A percentile compares a stretch with the other conserved stretches of the same genome.
These are phyloP conservation scores for Rosa lucieae DNA, from an alignment of 306 rosid genomes.

Conservation along the genomic window DNA sequence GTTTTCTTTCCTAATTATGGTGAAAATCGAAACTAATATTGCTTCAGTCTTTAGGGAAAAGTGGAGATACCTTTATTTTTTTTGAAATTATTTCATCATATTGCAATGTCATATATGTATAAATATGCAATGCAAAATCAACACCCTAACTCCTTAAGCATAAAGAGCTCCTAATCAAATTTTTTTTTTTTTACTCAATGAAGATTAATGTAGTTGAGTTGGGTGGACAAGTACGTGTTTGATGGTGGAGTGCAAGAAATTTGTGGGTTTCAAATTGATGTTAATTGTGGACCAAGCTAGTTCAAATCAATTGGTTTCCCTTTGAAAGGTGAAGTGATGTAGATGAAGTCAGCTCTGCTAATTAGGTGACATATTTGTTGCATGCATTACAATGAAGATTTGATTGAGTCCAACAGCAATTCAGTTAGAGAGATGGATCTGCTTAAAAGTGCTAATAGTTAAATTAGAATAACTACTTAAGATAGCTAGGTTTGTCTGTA, in stretches of 20 bases:
- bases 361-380: slow-evolving; percentile 4
- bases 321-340: slow-evolving; percentile 18
- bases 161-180: neutral
- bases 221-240: neutral
- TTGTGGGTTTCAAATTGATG: neutral
- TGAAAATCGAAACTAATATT: neutral
- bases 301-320: neutral
- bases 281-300: neutral
- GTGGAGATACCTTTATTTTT: neutral
- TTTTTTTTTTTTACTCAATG: neutral
- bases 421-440: slow-evolving; percentile 35
- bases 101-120: neutral
- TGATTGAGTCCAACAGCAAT: slow-evolving; percentile 49
- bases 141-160: neutral
- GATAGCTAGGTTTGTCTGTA: neutral
- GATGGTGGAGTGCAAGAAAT: slow-evolving; percentile 9
- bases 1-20: neutral
- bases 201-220: neutral
- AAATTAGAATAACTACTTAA: neutral
- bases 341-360: slow-evolving; percentile 13
- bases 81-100: neutral
- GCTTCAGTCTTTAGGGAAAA: neutral
- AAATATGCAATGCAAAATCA: neutral
- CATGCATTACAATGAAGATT: slow-evolving; percentile 11
- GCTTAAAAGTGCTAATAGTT: neutral